Evolutionary conservation across 768 basidiomycete genomes (phyloP).

Genomic region (Sistotremastrum suecicum): DNA sequence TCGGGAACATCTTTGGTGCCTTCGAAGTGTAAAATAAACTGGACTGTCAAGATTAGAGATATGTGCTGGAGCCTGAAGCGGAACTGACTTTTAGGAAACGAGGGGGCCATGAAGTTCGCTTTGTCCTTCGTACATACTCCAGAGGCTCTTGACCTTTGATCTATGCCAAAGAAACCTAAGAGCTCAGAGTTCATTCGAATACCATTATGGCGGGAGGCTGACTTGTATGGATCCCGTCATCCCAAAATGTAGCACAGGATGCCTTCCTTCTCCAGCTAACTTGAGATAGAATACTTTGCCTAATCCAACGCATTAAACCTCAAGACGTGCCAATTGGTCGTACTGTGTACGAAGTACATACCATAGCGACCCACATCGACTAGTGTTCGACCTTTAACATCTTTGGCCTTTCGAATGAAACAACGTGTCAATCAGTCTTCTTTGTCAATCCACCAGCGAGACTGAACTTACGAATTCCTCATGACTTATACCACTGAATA

Average conservation of each 20-base stretch:
- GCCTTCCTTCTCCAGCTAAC: constrained; percentile 42
- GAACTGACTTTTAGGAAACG: constrained; percentile 43
- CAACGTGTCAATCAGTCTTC: not conserved
- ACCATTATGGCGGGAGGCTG: constrained; percentile 1
- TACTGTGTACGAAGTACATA: constrained; percentile 9
- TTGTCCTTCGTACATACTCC: constrained; percentile 34
- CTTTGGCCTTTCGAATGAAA: constrained; percentile 24
- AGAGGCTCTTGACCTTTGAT: constrained; percentile 34
- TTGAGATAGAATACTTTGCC: constrained; percentile 58
- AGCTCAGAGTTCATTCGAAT: not conserved
- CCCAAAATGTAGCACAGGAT: constrained; percentile 67
- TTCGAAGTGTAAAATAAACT: constrained; percentile 55
- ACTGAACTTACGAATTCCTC: constrained; percentile 41
- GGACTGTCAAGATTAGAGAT: not conserved
- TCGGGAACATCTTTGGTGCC: constrained; percentile 19
- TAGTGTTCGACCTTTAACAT: too few species aligned
- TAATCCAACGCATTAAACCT: constrained; percentile 8
- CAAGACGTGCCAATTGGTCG: not conserved
- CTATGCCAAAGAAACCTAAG: constrained; percentile 14
- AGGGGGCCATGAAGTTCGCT: constrained; percentile 43
- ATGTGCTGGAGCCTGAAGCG: not conserved
- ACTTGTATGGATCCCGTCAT: constrained; percentile 81
- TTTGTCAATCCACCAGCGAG: not conserved
- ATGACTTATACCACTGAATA: constrained; percentile 43
- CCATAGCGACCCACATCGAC: constrained; percentile 38